These are phyloP conservation scores for Spathaspora arborariae DNA, from an alignment of 805 yeast species.

Conservation along the genomic window DNA sequence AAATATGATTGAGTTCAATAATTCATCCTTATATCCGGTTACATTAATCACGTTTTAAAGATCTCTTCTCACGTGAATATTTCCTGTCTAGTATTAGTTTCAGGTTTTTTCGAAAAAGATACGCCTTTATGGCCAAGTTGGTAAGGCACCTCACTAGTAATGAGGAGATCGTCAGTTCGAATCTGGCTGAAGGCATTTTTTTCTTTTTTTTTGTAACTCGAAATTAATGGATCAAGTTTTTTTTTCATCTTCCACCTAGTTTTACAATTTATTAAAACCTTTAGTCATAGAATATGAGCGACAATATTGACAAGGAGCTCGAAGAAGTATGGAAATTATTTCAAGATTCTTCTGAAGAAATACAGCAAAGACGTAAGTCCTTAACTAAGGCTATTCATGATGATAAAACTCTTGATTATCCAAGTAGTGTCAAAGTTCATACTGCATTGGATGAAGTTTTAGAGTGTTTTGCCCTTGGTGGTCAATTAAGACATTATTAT, in stretches of 20 bases:
- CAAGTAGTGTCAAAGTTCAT: constrained; percentile 37
- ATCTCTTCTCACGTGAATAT: not conserved
- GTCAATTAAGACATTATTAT: constrained; percentile 80
- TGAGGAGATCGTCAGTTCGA: constrained; percentile 40
- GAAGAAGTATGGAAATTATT: constrained; percentile 27
- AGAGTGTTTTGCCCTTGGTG: constrained; percentile 86
- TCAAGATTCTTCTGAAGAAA: constrained; percentile 27
- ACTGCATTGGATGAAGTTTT: constrained; percentile 86
- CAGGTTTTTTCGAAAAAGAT: not conserved
- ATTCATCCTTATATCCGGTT: no score
- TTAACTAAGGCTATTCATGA: constrained; percentile 18
- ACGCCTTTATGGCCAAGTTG: constrained; percentile 36
- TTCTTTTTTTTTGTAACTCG: constrained; percentile 6
- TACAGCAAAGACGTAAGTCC: constrained; percentile 19
- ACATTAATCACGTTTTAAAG: no score
- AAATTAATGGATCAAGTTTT: not conserved
- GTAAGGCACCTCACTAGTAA: constrained; percentile 41
- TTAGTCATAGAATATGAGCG: constrained; percentile 5
- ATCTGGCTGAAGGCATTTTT: constrained; percentile 29
- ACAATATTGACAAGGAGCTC: constrained; percentile 22
- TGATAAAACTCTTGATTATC: constrained; percentile 21
- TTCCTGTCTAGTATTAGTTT: not conserved
- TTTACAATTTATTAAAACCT: no score
- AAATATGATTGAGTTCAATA: no score
- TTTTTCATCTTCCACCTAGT: no score